These are phyloP conservation scores for Aureobasidium mangrovei DNA, from an alignment of 2,329 filamentous ascomycete genomes.

Conservation along the genomic window DNA sequence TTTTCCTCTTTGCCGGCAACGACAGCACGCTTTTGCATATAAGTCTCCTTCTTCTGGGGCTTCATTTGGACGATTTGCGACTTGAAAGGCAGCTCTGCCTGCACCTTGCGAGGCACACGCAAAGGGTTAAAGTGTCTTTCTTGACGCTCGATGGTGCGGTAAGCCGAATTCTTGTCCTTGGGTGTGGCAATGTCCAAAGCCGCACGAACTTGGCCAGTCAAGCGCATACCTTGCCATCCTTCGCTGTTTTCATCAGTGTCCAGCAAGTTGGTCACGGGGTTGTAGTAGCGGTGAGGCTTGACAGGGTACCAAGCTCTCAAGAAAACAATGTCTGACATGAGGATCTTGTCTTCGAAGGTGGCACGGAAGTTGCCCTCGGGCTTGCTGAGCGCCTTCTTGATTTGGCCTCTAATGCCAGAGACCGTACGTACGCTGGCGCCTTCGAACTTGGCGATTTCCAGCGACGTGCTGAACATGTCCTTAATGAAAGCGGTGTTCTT, in stretches of 20 bases:
- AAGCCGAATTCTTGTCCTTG: slow-evolving; percentile 72
- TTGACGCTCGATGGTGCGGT: slow-evolving; percentile 53
- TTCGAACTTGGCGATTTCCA: slow-evolving; percentile 98
- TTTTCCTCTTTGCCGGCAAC: slow-evolving; percentile 74
- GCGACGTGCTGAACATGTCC: slow-evolving; percentile 88
- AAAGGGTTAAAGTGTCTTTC: slow-evolving; percentile 50
- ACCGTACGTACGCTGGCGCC: slow-evolving; percentile 93
- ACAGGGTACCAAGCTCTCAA: slow-evolving; percentile 94
- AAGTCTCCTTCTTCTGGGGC: slow-evolving; percentile 71
- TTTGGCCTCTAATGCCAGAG: slow-evolving; percentile 88
- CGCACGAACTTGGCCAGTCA: slow-evolving; percentile 83
- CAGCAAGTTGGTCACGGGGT: slow-evolving; percentile 86
- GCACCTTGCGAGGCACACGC: slow-evolving; percentile 67
- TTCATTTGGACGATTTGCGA: slow-evolving; percentile 79
- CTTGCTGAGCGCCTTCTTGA: slow-evolving; percentile 88
- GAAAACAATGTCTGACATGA: slow-evolving; percentile 95
- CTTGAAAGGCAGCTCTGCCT: slow-evolving; percentile 81
- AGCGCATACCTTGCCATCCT: slow-evolving; percentile 80
- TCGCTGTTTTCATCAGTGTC: slow-evolving; percentile 38
- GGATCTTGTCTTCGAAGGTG: slow-evolving; percentile 96
- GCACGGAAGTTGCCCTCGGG: slow-evolving; percentile 94
- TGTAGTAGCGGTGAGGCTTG: slow-evolving; percentile 92
- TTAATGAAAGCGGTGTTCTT: slow-evolving; percentile 99
- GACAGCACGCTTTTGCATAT: slow-evolving; percentile 94
- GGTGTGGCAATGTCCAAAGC: slow-evolving; percentile 69